phyloP scores from a whole-genome alignment of 495 filamentous ascomycete genomes.

The Talaromyces liani region DNA sequence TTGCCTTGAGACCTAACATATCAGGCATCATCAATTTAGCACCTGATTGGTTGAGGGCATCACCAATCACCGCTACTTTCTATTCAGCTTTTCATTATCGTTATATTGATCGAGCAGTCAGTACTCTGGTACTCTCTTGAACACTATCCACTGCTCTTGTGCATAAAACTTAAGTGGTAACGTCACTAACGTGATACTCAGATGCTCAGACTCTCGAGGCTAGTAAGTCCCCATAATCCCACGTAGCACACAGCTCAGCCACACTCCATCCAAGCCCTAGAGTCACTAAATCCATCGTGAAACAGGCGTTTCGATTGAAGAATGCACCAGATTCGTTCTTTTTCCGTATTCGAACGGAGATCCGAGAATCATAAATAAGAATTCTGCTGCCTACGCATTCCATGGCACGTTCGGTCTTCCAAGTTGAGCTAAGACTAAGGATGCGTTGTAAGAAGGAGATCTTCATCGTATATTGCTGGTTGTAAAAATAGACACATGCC shows the following conservation, averaged over 20 bases:
- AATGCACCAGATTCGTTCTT: not conserved
- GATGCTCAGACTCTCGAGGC: not conserved
- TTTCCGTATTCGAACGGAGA: not conserved
- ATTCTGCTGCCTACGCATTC: not conserved
- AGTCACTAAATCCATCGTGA: not conserved
- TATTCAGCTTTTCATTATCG: not conserved
- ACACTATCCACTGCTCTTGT: not conserved
- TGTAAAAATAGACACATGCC: too few species aligned
- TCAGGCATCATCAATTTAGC: not conserved
- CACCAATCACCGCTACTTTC: not conserved
- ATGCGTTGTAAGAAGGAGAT: too few species aligned
- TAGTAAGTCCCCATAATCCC: not conserved
- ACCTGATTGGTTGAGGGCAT: not conserved
- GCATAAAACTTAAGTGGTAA: not conserved
- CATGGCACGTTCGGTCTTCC: not conserved
- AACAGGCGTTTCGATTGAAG: not conserved
- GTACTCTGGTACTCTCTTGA: not conserved
- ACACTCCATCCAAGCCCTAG: not conserved
- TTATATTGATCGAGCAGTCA: not conserved
- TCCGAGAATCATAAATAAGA: not conserved
- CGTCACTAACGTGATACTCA: too few species aligned
- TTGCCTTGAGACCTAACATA: not conserved
- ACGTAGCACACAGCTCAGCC: not conserved
- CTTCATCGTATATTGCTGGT: too few species aligned
- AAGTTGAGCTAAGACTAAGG: too few species aligned